These are phyloP conservation scores for Talaromyces piceae DNA, from an alignment of 2,329 filamentous ascomycete genomes.

Conservation along the genomic window DNA sequence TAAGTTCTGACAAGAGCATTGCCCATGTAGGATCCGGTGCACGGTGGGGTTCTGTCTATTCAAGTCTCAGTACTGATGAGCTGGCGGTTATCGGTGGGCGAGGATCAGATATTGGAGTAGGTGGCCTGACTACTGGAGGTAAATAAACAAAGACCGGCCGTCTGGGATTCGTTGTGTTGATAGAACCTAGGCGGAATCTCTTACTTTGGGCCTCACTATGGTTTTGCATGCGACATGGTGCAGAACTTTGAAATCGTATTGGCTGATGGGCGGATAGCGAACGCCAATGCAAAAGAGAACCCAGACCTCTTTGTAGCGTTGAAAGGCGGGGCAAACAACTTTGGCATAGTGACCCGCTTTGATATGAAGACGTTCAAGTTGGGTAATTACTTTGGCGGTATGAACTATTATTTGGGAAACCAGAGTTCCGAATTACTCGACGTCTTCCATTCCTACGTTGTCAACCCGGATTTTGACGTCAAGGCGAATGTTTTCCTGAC, in stretches of 20 bases:
- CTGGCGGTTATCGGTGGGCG: conserved; percentile 2
- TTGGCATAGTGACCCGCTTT: conserved; percentile 3
- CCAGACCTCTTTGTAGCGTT: not conserved
- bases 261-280: conserved; percentile 1
- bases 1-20: not conserved
- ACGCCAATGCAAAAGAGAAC: conserved; percentile 1
- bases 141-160: not conserved
- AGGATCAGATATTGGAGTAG: not conserved
- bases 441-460: not conserved
- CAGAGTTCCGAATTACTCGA: not conserved
- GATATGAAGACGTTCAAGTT: not conserved
- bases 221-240: conserved; percentile 3
- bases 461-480: not conserved
- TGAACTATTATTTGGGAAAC: not conserved
- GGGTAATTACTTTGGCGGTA: conserved; percentile 1
- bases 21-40: conserved; percentile 3
- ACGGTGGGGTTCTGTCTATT: conserved; percentile 4
- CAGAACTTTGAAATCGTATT: conserved; percentile 5
- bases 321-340: conserved; percentile 5
- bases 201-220: conserved; percentile 3
- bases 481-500: not conserved
- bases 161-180: not conserved
- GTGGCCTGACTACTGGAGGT: not conserved
- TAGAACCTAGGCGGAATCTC: conserved; percentile 3
- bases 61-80: not conserved